Base-by-base conservation (phyloP, 495 filamentous ascomycete species). In the Rostrohypoxylon terebratum region DNA sequence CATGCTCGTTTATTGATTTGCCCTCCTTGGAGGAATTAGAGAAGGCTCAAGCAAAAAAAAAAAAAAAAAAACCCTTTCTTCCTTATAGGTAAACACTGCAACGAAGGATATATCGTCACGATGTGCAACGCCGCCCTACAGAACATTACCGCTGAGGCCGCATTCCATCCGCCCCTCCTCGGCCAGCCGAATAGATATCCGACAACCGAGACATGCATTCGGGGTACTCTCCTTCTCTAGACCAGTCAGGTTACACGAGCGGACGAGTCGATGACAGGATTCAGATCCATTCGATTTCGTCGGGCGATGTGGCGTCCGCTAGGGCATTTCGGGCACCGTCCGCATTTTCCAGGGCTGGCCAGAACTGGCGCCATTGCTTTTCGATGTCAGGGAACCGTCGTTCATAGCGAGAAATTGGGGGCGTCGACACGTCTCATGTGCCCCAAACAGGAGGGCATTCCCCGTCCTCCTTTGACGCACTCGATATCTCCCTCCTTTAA, bases 271-370 rank as follows among this genome's bases (percentile, higher is more conserved):
- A 62, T 36, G 44, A 62, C 31, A 16, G 11, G 36, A 25, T 31
- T 5, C 16, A 25, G 33, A 25, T 7, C 8, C 18, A 59, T 53
- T 53, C 31, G 18, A 25, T 33, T 50, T 47, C 21, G 21, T 18
- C 2, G 47, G 40, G 16, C 36, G 38, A 59, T 57, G 53, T 40
- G 60, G 57, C 67, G 48, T 73, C 54, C 18, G 77, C 33, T 59
- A 59, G 63, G 63, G 25, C 11, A 10, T 59, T 59, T 11, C 18
- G 55, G 14, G 23, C 33, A 36, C 45, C 47, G 13, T 34, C n/a
- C 45, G n/a, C 64, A 44, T 66, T 48, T 13, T 66, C n/a, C 53
- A 38, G 28, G 63, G 63, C 63, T 66, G 63, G 55, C 48, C 7
- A n/a, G 63, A 42, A n/a, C 13, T 14, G 10, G 14, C 31, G 14